Evolutionary conservation across 441 rosid genomes (phyloP).

Genomic region (Raphanus hybrid): DNA sequence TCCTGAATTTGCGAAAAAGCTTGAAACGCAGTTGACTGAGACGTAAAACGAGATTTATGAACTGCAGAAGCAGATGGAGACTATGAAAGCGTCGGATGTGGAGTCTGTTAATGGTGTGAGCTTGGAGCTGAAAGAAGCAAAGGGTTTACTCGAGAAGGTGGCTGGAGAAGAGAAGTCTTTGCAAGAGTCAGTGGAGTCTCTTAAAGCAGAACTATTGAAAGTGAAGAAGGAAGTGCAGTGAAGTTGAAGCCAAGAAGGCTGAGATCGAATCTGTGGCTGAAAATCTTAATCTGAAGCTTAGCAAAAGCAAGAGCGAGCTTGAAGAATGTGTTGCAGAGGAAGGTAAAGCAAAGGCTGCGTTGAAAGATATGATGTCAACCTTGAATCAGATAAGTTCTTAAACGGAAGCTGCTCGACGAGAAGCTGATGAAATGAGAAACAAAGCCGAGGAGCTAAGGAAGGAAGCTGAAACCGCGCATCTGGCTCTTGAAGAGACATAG

Average conservation of each 20-base stretch:
- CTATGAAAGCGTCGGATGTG: slow-evolving; percentile 72
- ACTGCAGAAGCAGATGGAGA: slow-evolving; percentile 75
- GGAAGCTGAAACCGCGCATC: slow-evolving; percentile 70
- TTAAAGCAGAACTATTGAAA: slow-evolving; percentile 69
- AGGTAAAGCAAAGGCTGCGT: slow-evolving; percentile 65
- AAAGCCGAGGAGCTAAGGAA: slow-evolving; percentile 69
- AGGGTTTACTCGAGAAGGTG: slow-evolving; percentile 70
- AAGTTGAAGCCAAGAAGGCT: slow-evolving; percentile 77
- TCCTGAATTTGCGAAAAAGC: slow-evolving; percentile 67
- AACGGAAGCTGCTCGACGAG: slow-evolving; percentile 64
- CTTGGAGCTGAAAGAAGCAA: slow-evolving; percentile 76
- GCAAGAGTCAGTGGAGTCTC: slow-evolving; percentile 67
- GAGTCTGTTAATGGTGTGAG: slow-evolving; percentile 72
- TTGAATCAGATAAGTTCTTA: slow-evolving; percentile 71
- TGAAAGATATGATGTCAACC: slow-evolving; percentile 81
- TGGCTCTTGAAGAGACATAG: slow-evolving; percentile 74
- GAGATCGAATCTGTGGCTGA: slow-evolving; percentile 82
- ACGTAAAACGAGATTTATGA: slow-evolving; percentile 62
- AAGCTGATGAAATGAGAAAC: slow-evolving; percentile 74
- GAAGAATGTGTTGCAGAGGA: slow-evolving; percentile 67
- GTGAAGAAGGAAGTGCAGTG: slow-evolving; percentile 74
- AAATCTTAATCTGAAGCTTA: slow-evolving; percentile 76
- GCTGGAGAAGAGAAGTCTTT: slow-evolving; percentile 78
- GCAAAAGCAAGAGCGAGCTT: slow-evolving; percentile 75
- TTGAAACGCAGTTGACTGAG: slow-evolving; percentile 69